Evolutionary conservation across 176 grass and related monocot genomes (phyloP).

Genomic region (Oryza punctata): DNA sequence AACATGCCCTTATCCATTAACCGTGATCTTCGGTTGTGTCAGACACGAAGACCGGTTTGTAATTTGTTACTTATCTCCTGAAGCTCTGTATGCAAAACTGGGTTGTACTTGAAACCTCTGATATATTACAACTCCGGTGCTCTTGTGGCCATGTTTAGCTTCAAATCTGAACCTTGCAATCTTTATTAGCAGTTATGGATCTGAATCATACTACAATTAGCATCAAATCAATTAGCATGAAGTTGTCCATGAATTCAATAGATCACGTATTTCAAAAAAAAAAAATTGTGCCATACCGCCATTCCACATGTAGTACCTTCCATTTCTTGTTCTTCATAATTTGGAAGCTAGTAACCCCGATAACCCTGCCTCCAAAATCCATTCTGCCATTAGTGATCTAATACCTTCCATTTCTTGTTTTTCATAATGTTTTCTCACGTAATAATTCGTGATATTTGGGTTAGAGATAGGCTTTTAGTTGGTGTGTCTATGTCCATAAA

Average conservation of each 20-base stretch:
- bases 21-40: neutral
- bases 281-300: neutral
- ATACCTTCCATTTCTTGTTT: too few species aligned
- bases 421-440: too few species aligned
- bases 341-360: neutral
- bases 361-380: too few species aligned
- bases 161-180: neutral
- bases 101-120: neutral
- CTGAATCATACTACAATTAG: neutral
- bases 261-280: neutral
- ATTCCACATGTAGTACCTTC: too few species aligned
- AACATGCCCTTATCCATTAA: neutral
- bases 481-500: neutral
- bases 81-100: neutral
- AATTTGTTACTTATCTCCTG: neutral
- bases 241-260: too few species aligned
- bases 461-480: neutral
- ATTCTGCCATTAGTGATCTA: too few species aligned
- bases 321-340: too few species aligned
- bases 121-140: neutral
- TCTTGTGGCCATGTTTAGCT: neutral
- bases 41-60: neutral
- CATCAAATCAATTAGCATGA: too few species aligned
- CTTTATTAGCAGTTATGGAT: neutral
- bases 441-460: too few species aligned